Evolutionary conservation across 148 eudicot species (phyloP), one percentile per base, ranked within the genome.

Genomic region (Cornus suecica): DNA sequence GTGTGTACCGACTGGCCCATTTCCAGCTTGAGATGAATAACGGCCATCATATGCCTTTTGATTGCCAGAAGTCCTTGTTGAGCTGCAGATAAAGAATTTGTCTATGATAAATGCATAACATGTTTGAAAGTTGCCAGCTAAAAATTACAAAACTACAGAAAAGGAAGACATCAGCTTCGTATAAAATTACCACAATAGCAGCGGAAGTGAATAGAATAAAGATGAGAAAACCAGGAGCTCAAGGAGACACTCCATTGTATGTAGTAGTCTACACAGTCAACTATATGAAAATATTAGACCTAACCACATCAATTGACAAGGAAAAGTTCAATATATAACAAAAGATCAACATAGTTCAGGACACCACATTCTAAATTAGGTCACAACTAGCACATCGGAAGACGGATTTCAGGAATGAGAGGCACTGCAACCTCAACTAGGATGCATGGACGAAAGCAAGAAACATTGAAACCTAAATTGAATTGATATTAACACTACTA

Each of bases 21-120:
- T 88, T 26, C 51, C 56, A 77, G 71, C 75, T 79, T 79, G 86
- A 72, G 83, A 72, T 75, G 70, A 74, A 71, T 28, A 68, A 18
- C 73, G 80, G 56, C 76, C 82, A 69, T 70, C 74, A 18, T 80
- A 77, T 28, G 75, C 81, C 71, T 85, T 90, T 52, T 84, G 91
- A 72, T 83, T 77, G 67, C 78, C 84, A 51, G 88, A 79, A 30
- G 78, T 78, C 41, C 78, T 81, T 28, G 81, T 71, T 71, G 84
- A 69, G 74, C 88, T 92, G 84, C 84, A 54, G 74, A 31, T 20
- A 68, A 82, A 24, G 23, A 45, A 27, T 52, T 18, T 61, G 54
- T 63, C n/a, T 25, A 25, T 56, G 14, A 41, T 16, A 63, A 34
- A 37, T 15, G 31, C 20, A 42, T 26, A 25, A 61, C 25, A 73